phyloP scores from a whole-genome alignment of 345 rosid genomes.

The Brassica cretica region DNA sequence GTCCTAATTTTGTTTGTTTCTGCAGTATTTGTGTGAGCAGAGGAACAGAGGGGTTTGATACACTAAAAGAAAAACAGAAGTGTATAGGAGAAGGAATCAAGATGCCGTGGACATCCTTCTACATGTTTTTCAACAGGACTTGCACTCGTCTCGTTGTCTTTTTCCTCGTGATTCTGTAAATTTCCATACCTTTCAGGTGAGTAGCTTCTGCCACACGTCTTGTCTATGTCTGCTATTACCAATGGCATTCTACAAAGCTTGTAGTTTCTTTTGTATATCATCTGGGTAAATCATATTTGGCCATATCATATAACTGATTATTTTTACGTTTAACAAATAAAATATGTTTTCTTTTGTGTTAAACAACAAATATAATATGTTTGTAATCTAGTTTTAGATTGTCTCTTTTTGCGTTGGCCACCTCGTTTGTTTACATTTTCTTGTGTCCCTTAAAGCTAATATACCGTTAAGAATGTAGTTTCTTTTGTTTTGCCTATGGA shows the following conservation, averaged over 20 bases:
- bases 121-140: constrained; percentile 62
- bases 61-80: background rate
- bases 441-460: too few species aligned
- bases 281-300: background rate
- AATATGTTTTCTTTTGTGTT: background rate
- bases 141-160: constrained; percentile 73
- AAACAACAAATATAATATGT: background rate
- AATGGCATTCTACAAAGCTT: background rate
- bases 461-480: background rate
- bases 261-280: background rate
- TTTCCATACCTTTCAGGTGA: constrained; percentile 42
- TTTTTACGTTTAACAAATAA: background rate
- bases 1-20: constrained; percentile 20
- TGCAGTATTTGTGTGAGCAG: constrained; percentile 36
- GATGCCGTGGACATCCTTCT: constrained; percentile 78
- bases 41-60: background rate
- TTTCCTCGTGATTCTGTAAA: constrained; percentile 77
- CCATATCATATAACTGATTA: background rate
- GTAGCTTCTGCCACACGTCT: background rate
- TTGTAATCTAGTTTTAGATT: background rate
- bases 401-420: background rate
- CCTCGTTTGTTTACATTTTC: too few species aligned
- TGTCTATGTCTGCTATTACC: background rate
- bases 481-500: background rate
- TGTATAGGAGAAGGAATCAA: constrained; percentile 42